These are phyloP conservation scores for Neurospora sp. DNA, from an alignment of 495 filamentous ascomycete species.

Conservation along the genomic window DNA sequence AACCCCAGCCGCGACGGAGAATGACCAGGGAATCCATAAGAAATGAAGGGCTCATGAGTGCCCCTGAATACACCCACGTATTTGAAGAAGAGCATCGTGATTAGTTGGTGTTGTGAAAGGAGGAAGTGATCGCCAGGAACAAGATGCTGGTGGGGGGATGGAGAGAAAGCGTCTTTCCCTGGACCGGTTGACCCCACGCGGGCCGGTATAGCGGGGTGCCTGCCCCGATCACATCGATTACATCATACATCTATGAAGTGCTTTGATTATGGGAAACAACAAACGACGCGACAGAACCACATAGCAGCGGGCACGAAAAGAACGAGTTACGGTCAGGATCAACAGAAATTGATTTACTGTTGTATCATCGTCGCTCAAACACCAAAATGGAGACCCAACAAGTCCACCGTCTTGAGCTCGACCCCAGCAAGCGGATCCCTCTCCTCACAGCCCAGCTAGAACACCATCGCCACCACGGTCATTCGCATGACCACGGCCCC, in stretches of 20 bases:
- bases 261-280: neutral
- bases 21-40: neutral
- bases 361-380: neutral
- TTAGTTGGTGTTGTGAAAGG: too few species aligned
- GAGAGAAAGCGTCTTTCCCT: neutral
- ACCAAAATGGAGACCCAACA: neutral
- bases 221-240: neutral
- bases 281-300: neutral
- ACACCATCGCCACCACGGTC: neutral
- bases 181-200: too few species aligned
- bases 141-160: neutral
- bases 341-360: neutral
- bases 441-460: constrained; percentile 7
- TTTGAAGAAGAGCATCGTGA: neutral
- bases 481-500: constrained; percentile 4
- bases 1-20: neutral
- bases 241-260: neutral
- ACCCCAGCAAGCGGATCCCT: constrained; percentile 14
- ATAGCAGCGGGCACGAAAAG: neutral
- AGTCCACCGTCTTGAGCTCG: constrained; percentile 9
- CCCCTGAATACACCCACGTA: neutral
- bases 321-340: neutral
- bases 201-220: neutral
- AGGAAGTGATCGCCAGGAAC: neutral
- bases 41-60: neutral